Evolutionary conservation across 2,329 filamentous ascomycete species (phyloP).

Genomic region (Dactylellina cionopaga): DNA sequence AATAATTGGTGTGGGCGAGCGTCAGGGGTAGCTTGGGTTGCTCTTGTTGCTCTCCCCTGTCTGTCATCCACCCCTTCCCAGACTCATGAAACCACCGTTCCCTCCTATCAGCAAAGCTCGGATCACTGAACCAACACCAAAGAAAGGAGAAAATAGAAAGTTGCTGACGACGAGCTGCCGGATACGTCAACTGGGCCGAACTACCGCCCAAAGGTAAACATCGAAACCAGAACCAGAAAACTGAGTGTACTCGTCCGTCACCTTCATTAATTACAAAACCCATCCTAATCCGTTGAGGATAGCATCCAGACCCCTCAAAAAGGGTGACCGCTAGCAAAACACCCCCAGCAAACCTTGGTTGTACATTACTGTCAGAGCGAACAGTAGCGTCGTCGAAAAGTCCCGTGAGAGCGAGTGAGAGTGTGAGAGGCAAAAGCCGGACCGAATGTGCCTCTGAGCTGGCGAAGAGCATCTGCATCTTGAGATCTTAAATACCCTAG

Average conservation of each 20-base stretch:
- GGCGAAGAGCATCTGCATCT: conserved; percentile 19
- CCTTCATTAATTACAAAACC: conserved; percentile 1
- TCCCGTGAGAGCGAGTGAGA: too few relatives aligned
- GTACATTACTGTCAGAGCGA: too few relatives aligned
- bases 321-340: background rate
- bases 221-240: background rate
- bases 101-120: conserved; percentile 25
- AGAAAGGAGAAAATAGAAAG: background rate
- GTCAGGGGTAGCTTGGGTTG: conserved; percentile 33
- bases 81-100: conserved; percentile 37
- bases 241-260: conserved; percentile 19
- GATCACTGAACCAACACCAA: conserved; percentile 34
- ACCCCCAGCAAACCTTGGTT: too few relatives aligned
- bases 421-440: conserved; percentile 6
- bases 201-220: background rate
- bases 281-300: conserved; percentile 10
- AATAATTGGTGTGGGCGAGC: conserved; percentile 15
- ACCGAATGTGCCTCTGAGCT: conserved; percentile 21
- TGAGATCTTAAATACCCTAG: conserved; percentile 19
- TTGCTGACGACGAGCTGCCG: conserved; percentile 24
- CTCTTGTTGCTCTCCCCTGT: conserved; percentile 16
- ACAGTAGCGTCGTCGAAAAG: too few relatives aligned
- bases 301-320: conserved; percentile 17
- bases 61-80: conserved; percentile 29
- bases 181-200: conserved; percentile 21